Conservation (phyloP, 139 green algal genomes). For the Parachlorella kessleri region DNA sequence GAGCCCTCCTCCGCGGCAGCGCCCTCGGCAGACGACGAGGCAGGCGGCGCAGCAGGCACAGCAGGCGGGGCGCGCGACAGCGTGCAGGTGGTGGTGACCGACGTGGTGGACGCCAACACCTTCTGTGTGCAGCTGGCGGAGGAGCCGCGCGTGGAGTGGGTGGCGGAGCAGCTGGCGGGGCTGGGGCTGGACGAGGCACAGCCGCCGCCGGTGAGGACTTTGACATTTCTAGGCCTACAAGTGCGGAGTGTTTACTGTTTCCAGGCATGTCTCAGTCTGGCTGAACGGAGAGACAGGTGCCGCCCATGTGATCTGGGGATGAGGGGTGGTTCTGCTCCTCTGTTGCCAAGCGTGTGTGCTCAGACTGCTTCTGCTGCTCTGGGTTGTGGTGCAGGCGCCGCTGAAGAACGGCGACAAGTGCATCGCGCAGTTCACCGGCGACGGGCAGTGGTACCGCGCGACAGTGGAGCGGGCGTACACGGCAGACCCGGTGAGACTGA, state of each 20-base stretch:
- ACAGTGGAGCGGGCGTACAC: slow-evolving; percentile 33
- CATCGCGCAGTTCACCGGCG: slow-evolving; percentile 71
- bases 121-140: slow-evolving; percentile 82
- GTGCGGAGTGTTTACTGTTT: too few species aligned
- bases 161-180: slow-evolving; percentile 69
- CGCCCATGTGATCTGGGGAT: too few species aligned
- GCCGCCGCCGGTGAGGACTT: slow-evolving; percentile 29
- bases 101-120: slow-evolving; percentile 68
- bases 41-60: slow-evolving; percentile 15
- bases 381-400: slow-evolving; percentile 45
- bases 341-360: too few species aligned
- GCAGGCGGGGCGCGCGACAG: slow-evolving; percentile 21
- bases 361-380: too few species aligned
- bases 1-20: slow-evolving; percentile 25
- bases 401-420: slow-evolving; percentile 67
- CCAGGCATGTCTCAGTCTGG: too few species aligned
- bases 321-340: too few species aligned
- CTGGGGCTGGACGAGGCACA: slow-evolving; percentile 38
- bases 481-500: slow-evolving; percentile 28
- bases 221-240: too few species aligned
- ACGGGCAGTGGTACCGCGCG: slow-evolving; percentile 84
- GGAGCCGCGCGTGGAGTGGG: slow-evolving; percentile 69
- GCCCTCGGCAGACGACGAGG: slow-evolving; percentile 21
- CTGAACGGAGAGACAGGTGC: too few species aligned
- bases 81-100: slow-evolving; percentile 79